phyloP scores from a whole-genome alignment of 345 rosid genomes.

The Eucalyptus polyanthemos region DNA sequence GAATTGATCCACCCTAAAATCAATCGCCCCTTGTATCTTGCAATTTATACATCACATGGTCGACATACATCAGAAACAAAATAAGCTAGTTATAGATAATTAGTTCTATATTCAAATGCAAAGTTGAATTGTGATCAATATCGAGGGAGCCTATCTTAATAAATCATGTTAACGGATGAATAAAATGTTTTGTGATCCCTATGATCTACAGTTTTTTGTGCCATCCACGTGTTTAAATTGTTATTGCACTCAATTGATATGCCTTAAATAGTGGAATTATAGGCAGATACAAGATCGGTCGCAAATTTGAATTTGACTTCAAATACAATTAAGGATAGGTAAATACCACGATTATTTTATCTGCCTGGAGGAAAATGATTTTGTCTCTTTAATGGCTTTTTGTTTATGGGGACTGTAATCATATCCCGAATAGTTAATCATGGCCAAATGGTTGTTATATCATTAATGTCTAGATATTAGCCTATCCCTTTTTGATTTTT shows the following conservation, averaged over 20 bases:
- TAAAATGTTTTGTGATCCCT: background rate
- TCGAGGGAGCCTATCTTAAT: background rate
- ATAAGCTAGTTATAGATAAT: background rate
- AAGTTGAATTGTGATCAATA: background rate
- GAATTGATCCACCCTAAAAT: background rate
- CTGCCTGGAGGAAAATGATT: background rate
- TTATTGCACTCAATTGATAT: background rate
- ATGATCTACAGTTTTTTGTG: background rate
- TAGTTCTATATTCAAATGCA: background rate
- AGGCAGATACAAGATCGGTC: background rate
- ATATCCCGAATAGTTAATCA: background rate
- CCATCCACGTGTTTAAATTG: background rate
- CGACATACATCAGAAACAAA: accelerated
- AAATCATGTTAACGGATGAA: accelerated
- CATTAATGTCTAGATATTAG: background rate
- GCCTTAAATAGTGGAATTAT: background rate
- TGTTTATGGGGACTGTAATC: background rate
- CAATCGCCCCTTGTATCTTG: background rate
- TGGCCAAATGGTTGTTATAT: background rate
- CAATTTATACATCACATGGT: too few species aligned
- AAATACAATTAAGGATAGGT: background rate
- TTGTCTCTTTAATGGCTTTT: background rate
- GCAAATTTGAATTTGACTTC: background rate
- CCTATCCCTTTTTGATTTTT: background rate
- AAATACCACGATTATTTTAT: background rate